Base-by-base conservation (phyloP, 1,284 basidiomycete genomes). In the Leccinum angustisporum region DNA sequence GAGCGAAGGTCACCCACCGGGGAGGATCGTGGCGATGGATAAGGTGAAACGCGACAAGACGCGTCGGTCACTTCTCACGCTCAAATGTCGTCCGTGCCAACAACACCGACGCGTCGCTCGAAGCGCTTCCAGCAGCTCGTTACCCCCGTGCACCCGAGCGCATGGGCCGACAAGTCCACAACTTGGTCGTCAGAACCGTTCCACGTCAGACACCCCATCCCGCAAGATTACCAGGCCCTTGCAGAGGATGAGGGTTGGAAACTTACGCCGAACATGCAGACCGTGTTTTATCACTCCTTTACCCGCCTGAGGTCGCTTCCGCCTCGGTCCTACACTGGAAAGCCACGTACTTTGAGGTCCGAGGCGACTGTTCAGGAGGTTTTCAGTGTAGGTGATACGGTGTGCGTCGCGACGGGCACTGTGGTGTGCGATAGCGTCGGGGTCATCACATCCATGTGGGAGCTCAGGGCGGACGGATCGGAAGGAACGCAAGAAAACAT, bases 361-460 rank as follows among this genome's bases (percentile, higher is more conserved):
- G 66, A 58, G 54, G 46, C 52, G 11, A 63, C 8, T n/a, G 53
- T 60, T 33, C 57, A 60, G 62, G 74, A 79, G 61, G 65, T 65
- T 5, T 90, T 83, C 67, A 68, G 66, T 6, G 70, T 89, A 13
- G 89, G 88, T 0, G 87, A 91, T 68, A 85, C 87, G 0, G 82
- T 91, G 1, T 78, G 85, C 46, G 78, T 91, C n/a, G 77, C 81
- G 52, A 87, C 86, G 0, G 78, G 79, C 40, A 71, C 76, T n/a
- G 77, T 74, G 38, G 76, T 75, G 27, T 76, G 76, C 13, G 83
- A 85, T 0, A 90, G 88, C 65, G 75, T 90, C 50, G 88, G 82
- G 3, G 83, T 89, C 55, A 85, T 91, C 57, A 74, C 83, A 16
- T 80, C 86, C 0, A 83, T 91, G 78, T 90, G 88, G 86, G 83